Evolutionary conservation across 2,329 filamentous ascomycete genomes (phyloP).

Genomic region (Neopestalotiopsis sp.): DNA sequence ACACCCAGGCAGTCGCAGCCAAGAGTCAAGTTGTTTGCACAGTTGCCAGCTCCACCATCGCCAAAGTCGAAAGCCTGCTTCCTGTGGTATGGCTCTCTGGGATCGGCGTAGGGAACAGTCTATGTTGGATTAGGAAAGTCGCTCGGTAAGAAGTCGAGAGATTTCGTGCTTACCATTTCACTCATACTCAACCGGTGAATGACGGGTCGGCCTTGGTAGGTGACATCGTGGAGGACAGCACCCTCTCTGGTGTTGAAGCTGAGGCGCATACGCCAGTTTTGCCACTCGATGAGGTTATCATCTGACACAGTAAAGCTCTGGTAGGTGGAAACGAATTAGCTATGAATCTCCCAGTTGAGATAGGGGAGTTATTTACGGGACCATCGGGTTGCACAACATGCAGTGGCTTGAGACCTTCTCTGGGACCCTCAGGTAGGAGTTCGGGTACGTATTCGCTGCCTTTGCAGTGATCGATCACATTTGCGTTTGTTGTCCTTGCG

Average conservation of each 20-base stretch:
- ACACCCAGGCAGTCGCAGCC: constrained; percentile 74
- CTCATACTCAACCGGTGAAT: constrained; percentile 70
- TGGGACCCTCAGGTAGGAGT: constrained; percentile 14
- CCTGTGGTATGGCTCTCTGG: constrained; percentile 67
- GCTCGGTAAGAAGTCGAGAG: neutral
- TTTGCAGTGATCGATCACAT: constrained; percentile 17
- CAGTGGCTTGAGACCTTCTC: constrained; percentile 60
- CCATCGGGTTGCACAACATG: constrained; percentile 69
- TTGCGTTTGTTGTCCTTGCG: neutral
- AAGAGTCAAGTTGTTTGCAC: constrained; percentile 70
- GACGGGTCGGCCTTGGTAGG: constrained; percentile 68
- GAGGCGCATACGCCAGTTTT: constrained; percentile 73
- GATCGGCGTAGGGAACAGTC: constrained; percentile 70
- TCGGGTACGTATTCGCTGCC: constrained; percentile 15
- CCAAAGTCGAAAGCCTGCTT: constrained; percentile 78
- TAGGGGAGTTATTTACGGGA: constrained; percentile 37
- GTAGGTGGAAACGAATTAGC: neutral
- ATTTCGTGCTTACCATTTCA: constrained; percentile 56
- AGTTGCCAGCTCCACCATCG: constrained; percentile 69
- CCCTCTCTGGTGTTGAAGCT: constrained; percentile 75
- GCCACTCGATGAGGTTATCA: constrained; percentile 60
- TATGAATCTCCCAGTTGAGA: neutral
- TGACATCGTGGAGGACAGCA: constrained; percentile 71
- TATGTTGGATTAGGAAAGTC: neutral
- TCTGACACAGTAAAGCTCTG: constrained; percentile 61